These are phyloP conservation scores for Scenedesmus sp. DNA, from an alignment of 163 green algal species.

Conservation along the genomic window DNA sequence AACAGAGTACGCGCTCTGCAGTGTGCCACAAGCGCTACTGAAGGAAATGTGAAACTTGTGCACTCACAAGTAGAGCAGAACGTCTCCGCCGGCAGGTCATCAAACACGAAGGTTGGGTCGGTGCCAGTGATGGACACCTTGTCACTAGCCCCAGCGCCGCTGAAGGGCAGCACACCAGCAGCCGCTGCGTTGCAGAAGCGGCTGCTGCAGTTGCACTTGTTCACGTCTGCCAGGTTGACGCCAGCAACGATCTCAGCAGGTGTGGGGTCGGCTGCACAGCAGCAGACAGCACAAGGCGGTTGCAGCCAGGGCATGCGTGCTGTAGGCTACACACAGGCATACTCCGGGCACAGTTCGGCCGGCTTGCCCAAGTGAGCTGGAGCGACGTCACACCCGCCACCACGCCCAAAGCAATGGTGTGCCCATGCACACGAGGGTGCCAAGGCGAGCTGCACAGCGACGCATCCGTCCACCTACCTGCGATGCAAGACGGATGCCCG, in stretches of 20 bases:
- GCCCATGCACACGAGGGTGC: background rate
- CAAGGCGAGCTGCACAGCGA: background rate
- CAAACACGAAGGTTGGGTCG: slow-evolving; percentile 59
- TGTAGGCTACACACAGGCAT: background rate
- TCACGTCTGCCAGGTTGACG: slow-evolving; percentile 14
- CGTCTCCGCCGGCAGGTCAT: slow-evolving; percentile 14
- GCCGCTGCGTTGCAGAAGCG: slow-evolving; percentile 45
- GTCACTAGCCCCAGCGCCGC: slow-evolving; percentile 13
- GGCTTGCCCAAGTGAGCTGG: too few species aligned
- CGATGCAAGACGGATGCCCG: slow-evolving; percentile 56
- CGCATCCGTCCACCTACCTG: slow-evolving; percentile 28
- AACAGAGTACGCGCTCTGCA: too few species aligned
- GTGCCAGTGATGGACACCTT: slow-evolving; percentile 36
- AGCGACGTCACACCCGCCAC: too few species aligned
- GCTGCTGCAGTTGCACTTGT: slow-evolving; percentile 49
- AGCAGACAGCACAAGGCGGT: background rate
- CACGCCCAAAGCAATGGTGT: too few species aligned
- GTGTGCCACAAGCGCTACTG: too few species aligned
- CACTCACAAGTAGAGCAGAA: background rate
- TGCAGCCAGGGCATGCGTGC: background rate
- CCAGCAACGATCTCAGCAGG: slow-evolving; percentile 11
- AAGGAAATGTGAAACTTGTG: too few species aligned
- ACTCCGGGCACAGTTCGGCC: too few species aligned
- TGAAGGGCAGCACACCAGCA: slow-evolving; percentile 32
- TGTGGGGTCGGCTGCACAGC: slow-evolving; percentile 30